phyloP scores from a whole-genome alignment of 2,329 filamentous ascomycete species.

The Xylaria sp. region DNA sequence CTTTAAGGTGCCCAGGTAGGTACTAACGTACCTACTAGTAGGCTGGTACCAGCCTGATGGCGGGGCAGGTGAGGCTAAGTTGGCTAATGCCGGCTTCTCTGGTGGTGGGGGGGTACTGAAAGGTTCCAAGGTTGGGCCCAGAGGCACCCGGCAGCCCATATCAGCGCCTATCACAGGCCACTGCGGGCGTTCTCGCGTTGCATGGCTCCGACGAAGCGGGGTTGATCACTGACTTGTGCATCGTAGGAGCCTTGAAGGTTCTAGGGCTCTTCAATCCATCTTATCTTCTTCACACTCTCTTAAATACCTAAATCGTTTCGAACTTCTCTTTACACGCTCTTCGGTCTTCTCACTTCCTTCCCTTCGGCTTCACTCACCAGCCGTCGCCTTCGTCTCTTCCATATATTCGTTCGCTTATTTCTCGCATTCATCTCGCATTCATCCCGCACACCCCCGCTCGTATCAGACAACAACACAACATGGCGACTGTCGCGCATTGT shows the following conservation, averaged over 20 bases:
- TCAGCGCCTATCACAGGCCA: not conserved
- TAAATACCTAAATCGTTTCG: not conserved
- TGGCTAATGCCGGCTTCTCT: constrained; percentile 12
- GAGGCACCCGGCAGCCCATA: not conserved
- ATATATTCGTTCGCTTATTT: not conserved
- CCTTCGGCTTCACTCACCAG: not conserved
- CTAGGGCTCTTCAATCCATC: not conserved
- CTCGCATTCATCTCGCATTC: not conserved
- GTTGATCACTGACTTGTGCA: constrained; percentile 8
- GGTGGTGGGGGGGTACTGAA: not conserved
- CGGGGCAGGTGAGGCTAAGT: constrained; percentile 18
- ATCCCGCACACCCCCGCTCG: not conserved
- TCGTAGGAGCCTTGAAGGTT: too few species aligned
- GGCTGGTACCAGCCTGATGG: constrained; percentile 13
- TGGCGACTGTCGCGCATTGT: constrained; percentile 88
- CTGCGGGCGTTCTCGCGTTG: not conserved
- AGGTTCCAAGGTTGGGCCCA: too few species aligned
- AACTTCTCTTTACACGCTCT: not conserved
- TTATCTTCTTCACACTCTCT: not conserved
- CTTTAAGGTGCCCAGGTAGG: too few species aligned
- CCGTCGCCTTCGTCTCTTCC: not conserved
- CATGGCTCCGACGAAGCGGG: constrained; percentile 3
- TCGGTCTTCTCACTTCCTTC: not conserved
- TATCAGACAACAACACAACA: constrained; percentile 45
- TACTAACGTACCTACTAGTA: not conserved